Evolutionary conservation across 164 flowering plant genomes (phyloP).

Genomic region (Berberis thunbergii): DNA sequence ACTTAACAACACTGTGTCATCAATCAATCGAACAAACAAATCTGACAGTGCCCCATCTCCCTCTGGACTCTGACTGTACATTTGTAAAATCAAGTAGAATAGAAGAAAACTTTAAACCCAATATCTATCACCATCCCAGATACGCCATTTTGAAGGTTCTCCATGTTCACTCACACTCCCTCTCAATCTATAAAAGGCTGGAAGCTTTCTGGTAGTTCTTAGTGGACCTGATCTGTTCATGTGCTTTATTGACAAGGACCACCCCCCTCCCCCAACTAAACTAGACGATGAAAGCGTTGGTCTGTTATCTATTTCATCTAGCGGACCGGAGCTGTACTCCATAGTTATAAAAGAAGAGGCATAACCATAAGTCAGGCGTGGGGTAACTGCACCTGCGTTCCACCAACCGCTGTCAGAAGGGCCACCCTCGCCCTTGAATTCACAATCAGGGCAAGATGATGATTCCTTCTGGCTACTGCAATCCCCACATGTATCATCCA

Average conservation of each 20-base stretch:
- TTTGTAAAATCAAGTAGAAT: not conserved
- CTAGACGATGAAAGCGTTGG: constrained; percentile 8
- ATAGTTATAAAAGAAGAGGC: constrained; percentile 75
- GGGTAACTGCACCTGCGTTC: constrained; percentile 53
- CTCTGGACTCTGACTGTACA: constrained; percentile 8
- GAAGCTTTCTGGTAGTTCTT: constrained; percentile 49
- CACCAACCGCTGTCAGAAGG: constrained; percentile 68
- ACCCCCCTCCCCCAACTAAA: not conserved
- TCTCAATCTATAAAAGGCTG: constrained; percentile 42
- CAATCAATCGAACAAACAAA: not conserved
- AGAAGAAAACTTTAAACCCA: constrained; percentile 5
- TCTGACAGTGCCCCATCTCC: not conserved
- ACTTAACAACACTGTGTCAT: too few relatives aligned
- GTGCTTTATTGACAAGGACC: constrained; percentile 26
- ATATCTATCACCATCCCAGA: constrained; percentile 22
- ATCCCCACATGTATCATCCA: constrained; percentile 61
- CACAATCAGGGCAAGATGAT: constrained; percentile 60
- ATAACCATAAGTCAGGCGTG: constrained; percentile 50
- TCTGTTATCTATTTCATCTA: constrained; percentile 56
- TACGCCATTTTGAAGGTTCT: constrained; percentile 28
- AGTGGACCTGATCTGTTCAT: constrained; percentile 79
- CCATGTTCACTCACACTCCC: constrained; percentile 94
- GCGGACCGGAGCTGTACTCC: constrained; percentile 84
- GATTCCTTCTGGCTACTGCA: constrained; percentile 51
- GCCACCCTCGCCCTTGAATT: constrained; percentile 46